Percentiles rank a stretch among this genome's conserved stretches.
Evolutionary conservation across 2,329 filamentous ascomycete genomes (phyloP).

Genomic region (Erysiphe neolycopersici): DNA sequence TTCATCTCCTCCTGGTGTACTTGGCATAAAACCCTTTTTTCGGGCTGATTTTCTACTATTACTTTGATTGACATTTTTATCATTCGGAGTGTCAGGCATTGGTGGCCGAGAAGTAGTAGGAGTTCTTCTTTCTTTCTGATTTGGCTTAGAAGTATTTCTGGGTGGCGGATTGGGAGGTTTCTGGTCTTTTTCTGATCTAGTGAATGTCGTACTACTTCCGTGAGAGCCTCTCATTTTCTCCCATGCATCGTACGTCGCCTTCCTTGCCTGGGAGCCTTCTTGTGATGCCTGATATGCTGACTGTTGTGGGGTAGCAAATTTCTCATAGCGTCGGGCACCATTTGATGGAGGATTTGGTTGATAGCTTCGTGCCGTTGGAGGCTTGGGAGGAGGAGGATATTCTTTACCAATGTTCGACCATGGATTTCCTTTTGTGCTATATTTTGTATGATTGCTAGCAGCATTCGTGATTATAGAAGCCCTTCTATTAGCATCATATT

Average conservation of each 20-base stretch:
- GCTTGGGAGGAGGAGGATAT: constrained; percentile 12
- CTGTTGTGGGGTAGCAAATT: constrained; percentile 9
- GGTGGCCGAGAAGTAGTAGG: constrained; percentile 5
- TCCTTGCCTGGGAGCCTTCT: constrained; percentile 11
- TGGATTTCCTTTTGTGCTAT: constrained; percentile 12
- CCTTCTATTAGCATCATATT: constrained; percentile 11
- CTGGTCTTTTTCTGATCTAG: constrained; percentile 4
- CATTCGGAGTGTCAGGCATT: not conserved
- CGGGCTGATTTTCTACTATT: constrained; percentile 5
- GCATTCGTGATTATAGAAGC: constrained; percentile 4
- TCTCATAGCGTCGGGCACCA: constrained; percentile 11
- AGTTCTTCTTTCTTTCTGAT: constrained; percentile 6
- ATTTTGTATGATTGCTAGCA: constrained; percentile 4
- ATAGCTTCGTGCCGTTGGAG: constrained; percentile 7
- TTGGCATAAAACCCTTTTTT: constrained; percentile 12
- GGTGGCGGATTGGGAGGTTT: constrained; percentile 6
- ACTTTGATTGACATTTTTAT: constrained; percentile 3
- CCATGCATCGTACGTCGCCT: constrained; percentile 12
- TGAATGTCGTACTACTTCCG: constrained; percentile 1
- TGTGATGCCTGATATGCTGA: constrained; percentile 9
- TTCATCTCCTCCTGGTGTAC: constrained; percentile 12
- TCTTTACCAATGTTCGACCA: constrained; percentile 11
- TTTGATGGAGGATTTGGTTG: constrained; percentile 8
- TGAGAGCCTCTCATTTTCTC: constrained; percentile 9
- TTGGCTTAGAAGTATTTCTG: constrained; percentile 7